Evolutionary conservation across 768 basidiomycete species (phyloP), one percentile per base, ranked within the genome.

Genomic region (Pleurotus pulmonarius): DNA sequence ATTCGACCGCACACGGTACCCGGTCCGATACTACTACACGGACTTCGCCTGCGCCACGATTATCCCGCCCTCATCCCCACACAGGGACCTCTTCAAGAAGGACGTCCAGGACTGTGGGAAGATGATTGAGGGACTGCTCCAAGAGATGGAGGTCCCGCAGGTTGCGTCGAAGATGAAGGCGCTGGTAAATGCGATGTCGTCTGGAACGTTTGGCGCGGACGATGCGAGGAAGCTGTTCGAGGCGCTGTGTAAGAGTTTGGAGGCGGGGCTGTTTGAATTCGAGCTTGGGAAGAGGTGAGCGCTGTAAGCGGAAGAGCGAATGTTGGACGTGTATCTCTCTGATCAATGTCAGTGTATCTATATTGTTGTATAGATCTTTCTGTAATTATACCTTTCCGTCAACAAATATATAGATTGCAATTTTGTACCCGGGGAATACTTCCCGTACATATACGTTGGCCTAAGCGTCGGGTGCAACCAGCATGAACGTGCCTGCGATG

Each of bases 141-240:
- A 56, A n/a, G 63, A 71, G 25, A 75, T 77, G 37, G 25, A 80
- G 78, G 69, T 78, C 4, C 78, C 78, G 0, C 67, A 63, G 47
- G 69, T 82, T 12, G 63, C 67, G 3, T 52, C 58, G 1, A 81
- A 78, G 55, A 65, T 81, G 56, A 75, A 73, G 39, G 67, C 76
- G 0, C 66, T 83, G 8, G 73, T 77, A 9, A 73, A 71, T 38
- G 74, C 76, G n/a, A 82, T 83, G 80, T 69, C 63, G 0, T 61
- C 70, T 2, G 77, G 78, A 25, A 73, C 70, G 24, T 81, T 81
- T 59, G 72, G 70, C n/a, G 80, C 79, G 1, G 78, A 83, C 38
- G 78, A 77, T 49, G 67, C 79, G 1, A 71, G 76, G 9, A 76
- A 75, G 49, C 67, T 81, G 46, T 81, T 82, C 55, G 80, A 83